phyloP scores from a whole-genome alignment of 108 stramenopile species.

The Nannochloropsis gaditana region DNA sequence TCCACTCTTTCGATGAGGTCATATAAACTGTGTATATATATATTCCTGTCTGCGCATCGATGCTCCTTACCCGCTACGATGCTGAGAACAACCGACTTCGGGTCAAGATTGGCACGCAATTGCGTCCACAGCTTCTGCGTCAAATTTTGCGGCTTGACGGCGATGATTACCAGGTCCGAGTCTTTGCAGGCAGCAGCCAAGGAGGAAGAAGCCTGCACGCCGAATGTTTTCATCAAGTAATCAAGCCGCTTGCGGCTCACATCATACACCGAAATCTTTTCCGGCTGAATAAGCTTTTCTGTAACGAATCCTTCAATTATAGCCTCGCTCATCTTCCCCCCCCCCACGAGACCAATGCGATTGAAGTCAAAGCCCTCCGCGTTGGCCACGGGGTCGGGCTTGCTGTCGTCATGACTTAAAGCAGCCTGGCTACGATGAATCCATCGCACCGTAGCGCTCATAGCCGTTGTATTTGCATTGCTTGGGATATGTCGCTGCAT shows the following conservation, averaged over 20 bases:
- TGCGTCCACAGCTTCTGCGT: background rate
- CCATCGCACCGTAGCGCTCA: background rate
- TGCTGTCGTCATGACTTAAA: background rate
- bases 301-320: conserved; percentile 68
- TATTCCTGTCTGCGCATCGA: no score
- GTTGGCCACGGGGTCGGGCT: background rate
- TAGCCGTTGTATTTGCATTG: background rate
- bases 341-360: conserved; percentile 63
- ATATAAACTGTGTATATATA: no score
- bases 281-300: background rate
- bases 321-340: conserved; percentile 90
- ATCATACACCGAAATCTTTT: conserved; percentile 28
- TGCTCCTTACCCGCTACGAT: conserved; percentile 37
- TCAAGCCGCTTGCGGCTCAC: conserved; percentile 26
- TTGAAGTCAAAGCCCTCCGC: conserved; percentile 10
- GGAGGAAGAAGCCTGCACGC: conserved; percentile 20
- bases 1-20: no score
- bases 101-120: background rate
- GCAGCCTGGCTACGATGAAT: conserved; percentile 11
- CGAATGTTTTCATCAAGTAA: conserved; percentile 29
- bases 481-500: background rate
- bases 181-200: conserved; percentile 44
- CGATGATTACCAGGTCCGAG: conserved; percentile 69
- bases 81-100: conserved; percentile 24
- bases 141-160: conserved; percentile 83